phyloP scores from a whole-genome alignment of 2,329 filamentous ascomycete genomes.

The Penicillium expansum region DNA sequence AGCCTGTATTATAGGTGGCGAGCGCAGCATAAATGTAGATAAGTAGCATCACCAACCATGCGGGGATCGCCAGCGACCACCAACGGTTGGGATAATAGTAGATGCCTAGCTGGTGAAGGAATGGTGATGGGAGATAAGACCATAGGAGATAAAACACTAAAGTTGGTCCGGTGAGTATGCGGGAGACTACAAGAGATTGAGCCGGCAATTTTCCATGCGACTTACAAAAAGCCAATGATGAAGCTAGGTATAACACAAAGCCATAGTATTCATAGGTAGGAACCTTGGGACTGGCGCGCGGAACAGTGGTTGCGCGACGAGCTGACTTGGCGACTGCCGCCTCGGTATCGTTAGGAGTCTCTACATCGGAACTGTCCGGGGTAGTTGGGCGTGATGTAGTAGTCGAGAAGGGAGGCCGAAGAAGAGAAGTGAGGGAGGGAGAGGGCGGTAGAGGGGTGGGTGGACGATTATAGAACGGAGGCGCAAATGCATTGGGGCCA shows the following conservation, averaged over 20 bases:
- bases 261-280: slow-evolving; percentile 99
- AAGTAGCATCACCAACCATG: slow-evolving; percentile 82
- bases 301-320: slow-evolving; percentile 62
- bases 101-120: slow-evolving; percentile 88
- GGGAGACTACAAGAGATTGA: not conserved
- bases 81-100: slow-evolving; percentile 96
- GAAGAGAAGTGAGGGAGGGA: slow-evolving; percentile 84
- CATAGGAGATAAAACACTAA: slow-evolving; percentile 66
- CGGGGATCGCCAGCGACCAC: slow-evolving; percentile 93
- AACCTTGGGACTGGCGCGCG: slow-evolving; percentile 84
- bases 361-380: slow-evolving; percentile 85
- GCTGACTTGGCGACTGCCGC: slow-evolving; percentile 60
- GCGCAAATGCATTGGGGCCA: slow-evolving; percentile 57
- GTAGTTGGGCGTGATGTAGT: slow-evolving; percentile 85
- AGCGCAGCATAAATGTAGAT: slow-evolving; percentile 94
- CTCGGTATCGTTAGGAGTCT: slow-evolving; percentile 61
- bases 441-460: slow-evolving; percentile 91
- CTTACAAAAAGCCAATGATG: slow-evolving; percentile 72
- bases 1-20: slow-evolving; percentile 84
- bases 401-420: slow-evolving; percentile 66
- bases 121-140: slow-evolving; percentile 88
- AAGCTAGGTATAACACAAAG: slow-evolving; percentile 93
- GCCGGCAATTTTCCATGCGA: slow-evolving; percentile 29
- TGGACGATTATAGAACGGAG: slow-evolving; percentile 96
- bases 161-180: slow-evolving; percentile 3